A percentile compares a stretch with the other conserved stretches of the same genome.
phyloP scores from a whole-genome alignment of 2,329 filamentous ascomycete genomes.

The Dryadomyces sulphureus region DNA sequence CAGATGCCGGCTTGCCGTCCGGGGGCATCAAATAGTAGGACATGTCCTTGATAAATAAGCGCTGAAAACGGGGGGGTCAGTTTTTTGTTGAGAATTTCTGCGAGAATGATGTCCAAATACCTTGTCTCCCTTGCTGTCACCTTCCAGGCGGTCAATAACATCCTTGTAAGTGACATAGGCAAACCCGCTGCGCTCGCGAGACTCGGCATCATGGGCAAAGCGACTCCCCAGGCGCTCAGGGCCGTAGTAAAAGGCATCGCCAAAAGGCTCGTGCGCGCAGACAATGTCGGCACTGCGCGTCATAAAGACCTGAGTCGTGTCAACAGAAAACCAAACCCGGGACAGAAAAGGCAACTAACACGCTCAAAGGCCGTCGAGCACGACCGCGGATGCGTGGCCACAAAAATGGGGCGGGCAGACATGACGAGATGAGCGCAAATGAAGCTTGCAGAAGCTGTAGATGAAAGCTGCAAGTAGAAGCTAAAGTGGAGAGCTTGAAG shows the following conservation, averaged over 20 bases:
- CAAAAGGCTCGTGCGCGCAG: conserved; percentile 91
- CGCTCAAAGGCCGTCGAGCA: conserved; percentile 96
- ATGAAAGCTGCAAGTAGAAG: background rate
- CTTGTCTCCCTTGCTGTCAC: conserved; percentile 51
- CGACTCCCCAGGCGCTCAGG: conserved; percentile 72
- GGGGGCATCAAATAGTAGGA: conserved; percentile 80
- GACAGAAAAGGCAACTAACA: conserved; percentile 28
- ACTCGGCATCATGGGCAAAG: conserved; percentile 53
- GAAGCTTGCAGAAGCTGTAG: background rate
- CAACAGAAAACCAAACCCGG: background rate
- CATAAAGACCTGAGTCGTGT: conserved; percentile 68
- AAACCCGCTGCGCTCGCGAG: conserved; percentile 49
- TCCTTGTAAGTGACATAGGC: conserved; percentile 56
- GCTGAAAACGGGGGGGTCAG: conserved; percentile 27
- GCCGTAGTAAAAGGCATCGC: conserved; percentile 91
- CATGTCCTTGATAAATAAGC: conserved; percentile 97
- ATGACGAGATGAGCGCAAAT: conserved; percentile 24
- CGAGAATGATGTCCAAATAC: no score
- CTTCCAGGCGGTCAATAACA: conserved; percentile 58
- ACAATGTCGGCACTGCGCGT: conserved; percentile 67
- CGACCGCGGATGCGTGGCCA: conserved; percentile 84
- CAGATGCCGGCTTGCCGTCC: conserved; percentile 46
- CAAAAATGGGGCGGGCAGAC: conserved; percentile 74
- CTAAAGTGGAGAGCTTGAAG: background rate
- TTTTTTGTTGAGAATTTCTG: background rate